These are phyloP conservation scores for Alternaria sp. DNA, from an alignment of 2,329 filamentous ascomycete species.

Conservation along the genomic window DNA sequence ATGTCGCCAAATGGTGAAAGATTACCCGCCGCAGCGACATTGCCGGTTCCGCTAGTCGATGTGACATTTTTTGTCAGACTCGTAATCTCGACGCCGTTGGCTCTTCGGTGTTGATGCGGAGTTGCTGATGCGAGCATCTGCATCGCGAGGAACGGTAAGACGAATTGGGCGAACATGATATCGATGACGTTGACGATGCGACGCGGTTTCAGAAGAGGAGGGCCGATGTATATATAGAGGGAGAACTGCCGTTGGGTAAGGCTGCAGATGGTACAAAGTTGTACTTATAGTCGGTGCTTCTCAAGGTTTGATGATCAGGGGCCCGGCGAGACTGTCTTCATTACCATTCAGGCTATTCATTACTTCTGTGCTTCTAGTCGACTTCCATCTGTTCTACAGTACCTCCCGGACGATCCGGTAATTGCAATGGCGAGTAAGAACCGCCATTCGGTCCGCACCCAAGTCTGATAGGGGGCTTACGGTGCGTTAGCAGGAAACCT, in stretches of 20 bases:
- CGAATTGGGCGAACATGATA: slow-evolving; percentile 3
- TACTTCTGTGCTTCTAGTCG: neutral
- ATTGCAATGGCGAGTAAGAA: neutral
- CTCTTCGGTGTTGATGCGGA: neutral
- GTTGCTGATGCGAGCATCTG: slow-evolving; percentile 5
- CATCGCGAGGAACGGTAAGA: slow-evolving; percentile 1
- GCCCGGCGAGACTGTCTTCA: neutral
- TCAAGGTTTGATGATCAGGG: neutral
- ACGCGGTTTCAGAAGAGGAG: neutral
- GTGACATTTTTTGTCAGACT: slow-evolving; percentile 10
- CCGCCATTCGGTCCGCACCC: slow-evolving; percentile 1
- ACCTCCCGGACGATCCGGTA: neutral
- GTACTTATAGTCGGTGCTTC: neutral
- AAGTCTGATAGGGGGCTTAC: neutral
- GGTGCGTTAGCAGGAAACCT: neutral
- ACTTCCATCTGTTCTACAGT: neutral
- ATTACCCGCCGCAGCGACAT: slow-evolving; percentile 12
- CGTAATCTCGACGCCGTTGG: slow-evolving; percentile 5
- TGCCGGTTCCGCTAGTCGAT: slow-evolving; percentile 10
- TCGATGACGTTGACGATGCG: neutral
- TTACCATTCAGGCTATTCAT: neutral
- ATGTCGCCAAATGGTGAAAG: slow-evolving; percentile 15
- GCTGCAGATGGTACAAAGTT: neutral
- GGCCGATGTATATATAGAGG: neutral
- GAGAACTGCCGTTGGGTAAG: neutral